These are phyloP conservation scores for Mortierella sp. DNA, from an alignment of 371 early-diverging fungal species.

Conservation along the genomic window DNA sequence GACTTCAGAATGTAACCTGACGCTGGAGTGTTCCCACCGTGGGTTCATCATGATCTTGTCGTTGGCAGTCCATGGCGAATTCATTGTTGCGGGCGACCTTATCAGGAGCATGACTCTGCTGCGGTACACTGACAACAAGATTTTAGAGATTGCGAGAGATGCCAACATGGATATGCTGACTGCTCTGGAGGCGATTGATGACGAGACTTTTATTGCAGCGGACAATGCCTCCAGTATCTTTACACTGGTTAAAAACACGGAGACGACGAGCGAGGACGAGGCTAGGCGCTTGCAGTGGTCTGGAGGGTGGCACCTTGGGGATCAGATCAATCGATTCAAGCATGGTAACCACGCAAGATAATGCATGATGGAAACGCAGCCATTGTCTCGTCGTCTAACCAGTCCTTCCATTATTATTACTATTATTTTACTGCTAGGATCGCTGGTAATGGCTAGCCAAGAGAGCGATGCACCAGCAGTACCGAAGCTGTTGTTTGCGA, in stretches of 20 bases:
- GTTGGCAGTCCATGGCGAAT: constrained; percentile 74
- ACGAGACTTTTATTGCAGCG: constrained; percentile 71
- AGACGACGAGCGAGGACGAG: constrained; percentile 57
- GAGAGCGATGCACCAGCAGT: constrained; percentile 69
- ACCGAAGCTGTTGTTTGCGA: constrained; percentile 73
- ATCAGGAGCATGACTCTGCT: constrained; percentile 82
- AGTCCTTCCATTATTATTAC: too few species aligned
- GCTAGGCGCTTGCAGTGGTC: constrained; percentile 64
- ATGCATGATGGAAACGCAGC: neutral
- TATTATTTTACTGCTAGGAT: constrained; percentile 59
- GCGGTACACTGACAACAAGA: constrained; percentile 56
- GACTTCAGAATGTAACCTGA: constrained; percentile 45
- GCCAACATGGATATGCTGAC: constrained; percentile 75
- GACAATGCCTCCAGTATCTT: constrained; percentile 74
- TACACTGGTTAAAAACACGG: constrained; percentile 62
- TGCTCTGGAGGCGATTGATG: constrained; percentile 69
- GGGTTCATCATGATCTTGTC: constrained; percentile 71
- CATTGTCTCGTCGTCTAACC: too few species aligned
- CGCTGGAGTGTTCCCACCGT: constrained; percentile 57
- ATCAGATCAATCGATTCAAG: constrained; percentile 80
- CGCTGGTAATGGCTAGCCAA: constrained; percentile 76
- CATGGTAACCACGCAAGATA: constrained; percentile 62
- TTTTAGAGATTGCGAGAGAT: constrained; percentile 75
- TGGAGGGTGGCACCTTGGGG: constrained; percentile 86
- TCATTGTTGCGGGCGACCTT: constrained; percentile 88